A percentile compares a stretch with the other conserved stretches of the same genome.
These are phyloP conservation scores for Schizochytrium sp. DNA, from an alignment of 108 stramenopile genomes.

Conservation along the genomic window DNA sequence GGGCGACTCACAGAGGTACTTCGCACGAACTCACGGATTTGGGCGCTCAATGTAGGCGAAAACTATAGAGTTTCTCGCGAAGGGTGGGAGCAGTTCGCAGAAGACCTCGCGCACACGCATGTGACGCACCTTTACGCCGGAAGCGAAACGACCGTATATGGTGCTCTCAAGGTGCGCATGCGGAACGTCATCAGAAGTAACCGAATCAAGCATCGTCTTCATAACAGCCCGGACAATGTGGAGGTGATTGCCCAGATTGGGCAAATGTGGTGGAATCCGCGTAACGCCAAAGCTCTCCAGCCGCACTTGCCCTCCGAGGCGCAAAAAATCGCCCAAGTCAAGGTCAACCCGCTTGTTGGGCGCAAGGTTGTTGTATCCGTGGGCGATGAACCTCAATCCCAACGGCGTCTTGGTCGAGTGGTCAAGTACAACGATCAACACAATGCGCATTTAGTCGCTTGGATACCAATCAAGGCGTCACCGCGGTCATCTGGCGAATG, in stretches of 20 bases:
- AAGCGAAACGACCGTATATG: constrained; percentile 3
- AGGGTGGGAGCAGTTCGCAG: constrained; percentile 13
- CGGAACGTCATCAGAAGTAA: neutral
- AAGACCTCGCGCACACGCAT: neutral
- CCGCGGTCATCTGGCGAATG: neutral
- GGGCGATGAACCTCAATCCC: too few species aligned
- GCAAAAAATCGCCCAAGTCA: neutral
- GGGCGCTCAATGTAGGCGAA: constrained; percentile 12
- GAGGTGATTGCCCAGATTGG: neutral
- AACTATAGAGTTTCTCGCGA: neutral
- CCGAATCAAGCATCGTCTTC: neutral
- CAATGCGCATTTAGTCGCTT: neutral
- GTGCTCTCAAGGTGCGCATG: neutral
- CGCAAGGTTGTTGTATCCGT: neutral
- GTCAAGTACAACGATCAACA: neutral
- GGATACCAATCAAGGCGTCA: neutral
- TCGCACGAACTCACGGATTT: neutral
- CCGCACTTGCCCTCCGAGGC: neutral
- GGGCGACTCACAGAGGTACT: neutral
- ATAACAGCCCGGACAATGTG: neutral
- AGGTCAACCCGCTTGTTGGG: neutral
- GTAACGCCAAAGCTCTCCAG: neutral
- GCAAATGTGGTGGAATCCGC: constrained; percentile 10
- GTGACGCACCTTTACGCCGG: neutral
- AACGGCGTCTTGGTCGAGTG: neutral